Percentiles rank a stretch among this genome's conserved stretches.
Conservation (phyloP, 164 flowering plant species). For the Akebia trifoliata region DNA sequence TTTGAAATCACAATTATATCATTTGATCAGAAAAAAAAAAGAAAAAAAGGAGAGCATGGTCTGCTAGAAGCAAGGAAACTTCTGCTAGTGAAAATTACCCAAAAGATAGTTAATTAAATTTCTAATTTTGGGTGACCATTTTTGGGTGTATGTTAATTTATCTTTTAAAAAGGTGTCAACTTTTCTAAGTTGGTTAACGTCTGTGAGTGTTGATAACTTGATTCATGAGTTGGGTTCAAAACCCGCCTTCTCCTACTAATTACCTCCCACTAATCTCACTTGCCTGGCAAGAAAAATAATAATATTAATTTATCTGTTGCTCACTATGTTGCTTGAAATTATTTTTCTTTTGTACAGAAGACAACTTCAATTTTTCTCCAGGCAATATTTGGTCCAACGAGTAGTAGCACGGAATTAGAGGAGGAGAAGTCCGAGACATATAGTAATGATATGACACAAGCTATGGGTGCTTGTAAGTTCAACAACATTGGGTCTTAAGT, state of each 20-base stretch:
- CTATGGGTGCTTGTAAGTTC: conserved; percentile 91
- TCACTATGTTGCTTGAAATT: neutral
- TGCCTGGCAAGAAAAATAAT: no score
- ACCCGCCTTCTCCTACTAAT: no score
- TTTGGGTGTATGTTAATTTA: neutral
- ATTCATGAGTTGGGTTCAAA: no score
- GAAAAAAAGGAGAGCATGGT: no score
- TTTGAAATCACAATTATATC: neutral
- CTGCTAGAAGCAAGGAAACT: neutral
- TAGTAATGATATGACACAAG: conserved; percentile 82
- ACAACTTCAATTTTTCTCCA: conserved; percentile 14
- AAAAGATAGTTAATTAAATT: neutral
- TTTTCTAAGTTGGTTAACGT: no score
- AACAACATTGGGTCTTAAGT: no score
- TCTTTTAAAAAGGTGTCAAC: neutral
- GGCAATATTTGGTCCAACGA: conserved; percentile 62
- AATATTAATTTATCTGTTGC: no score
- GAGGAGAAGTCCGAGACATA: conserved; percentile 77
- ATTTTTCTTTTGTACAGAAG: neutral
- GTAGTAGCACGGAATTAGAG: conserved; percentile 38
- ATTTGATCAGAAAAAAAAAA: neutral
- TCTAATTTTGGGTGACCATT: neutral
- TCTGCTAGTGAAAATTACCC: neutral
- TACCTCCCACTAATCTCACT: no score
- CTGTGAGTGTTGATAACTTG: no score